These are phyloP conservation scores for Kodamaea ohmeri DNA, from an alignment of 1,139 yeast species.

Conservation along the genomic window DNA sequence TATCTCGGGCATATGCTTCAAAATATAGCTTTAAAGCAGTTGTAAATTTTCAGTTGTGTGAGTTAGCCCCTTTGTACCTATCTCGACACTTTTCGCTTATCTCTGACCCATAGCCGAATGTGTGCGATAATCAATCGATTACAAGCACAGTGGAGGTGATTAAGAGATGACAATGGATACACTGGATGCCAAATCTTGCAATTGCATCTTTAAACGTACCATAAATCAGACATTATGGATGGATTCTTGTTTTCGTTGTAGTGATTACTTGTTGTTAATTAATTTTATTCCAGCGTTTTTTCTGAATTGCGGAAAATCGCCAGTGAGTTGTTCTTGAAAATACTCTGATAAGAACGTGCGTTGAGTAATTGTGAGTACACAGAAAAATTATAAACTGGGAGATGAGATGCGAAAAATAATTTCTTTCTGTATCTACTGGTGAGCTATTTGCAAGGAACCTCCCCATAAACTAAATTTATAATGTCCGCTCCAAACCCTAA, in stretches of 20 bases:
- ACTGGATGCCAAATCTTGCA: not conserved
- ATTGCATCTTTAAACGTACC: slow-evolving; percentile 37
- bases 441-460: slow-evolving; percentile 71
- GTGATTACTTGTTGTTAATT: slow-evolving; percentile 9
- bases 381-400: slow-evolving; percentile 8
- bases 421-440: slow-evolving; percentile 30
- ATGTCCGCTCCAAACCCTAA: slow-evolving; percentile 86
- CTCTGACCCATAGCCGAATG: not conserved
- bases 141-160: not conserved
- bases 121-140: not conserved
- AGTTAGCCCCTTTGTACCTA: not conserved
- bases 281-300: slow-evolving; percentile 7
- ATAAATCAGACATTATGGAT: slow-evolving; percentile 50
- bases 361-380: slow-evolving; percentile 6
- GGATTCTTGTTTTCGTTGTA: slow-evolving; percentile 9
- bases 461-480: slow-evolving; percentile 12
- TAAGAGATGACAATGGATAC: not conserved
- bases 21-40: no score
- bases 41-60: not conserved
- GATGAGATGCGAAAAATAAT: slow-evolving; percentile 9
- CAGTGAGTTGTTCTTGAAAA: slow-evolving; percentile 8
- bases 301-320: slow-evolving; percentile 10
- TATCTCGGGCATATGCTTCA: no score
- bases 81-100: slow-evolving; percentile 5
- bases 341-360: slow-evolving; percentile 4